Evolutionary conservation across 257 asterid genomes (phyloP).

Genomic region (Solanum lignicaule): DNA sequence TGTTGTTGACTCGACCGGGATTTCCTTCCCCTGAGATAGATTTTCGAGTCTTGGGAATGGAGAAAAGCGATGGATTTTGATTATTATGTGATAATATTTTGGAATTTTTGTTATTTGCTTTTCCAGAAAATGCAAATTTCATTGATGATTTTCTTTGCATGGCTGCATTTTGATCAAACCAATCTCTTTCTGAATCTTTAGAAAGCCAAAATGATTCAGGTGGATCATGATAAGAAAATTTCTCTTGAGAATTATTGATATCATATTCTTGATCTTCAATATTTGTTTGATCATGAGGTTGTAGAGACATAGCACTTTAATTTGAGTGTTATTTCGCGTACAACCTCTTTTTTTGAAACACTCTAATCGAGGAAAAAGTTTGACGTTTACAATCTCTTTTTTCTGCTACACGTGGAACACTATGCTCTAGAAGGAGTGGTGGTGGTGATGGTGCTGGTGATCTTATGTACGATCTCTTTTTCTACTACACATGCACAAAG

Average conservation of each 20-base stretch:
- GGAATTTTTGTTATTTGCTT: background rate
- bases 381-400: background rate
- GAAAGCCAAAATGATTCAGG: background rate
- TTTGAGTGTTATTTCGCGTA: background rate
- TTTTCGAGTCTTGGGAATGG: background rate
- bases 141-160: background rate
- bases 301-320: background rate
- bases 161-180: conserved; percentile 6
- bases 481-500: background rate
- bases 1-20: background rate
- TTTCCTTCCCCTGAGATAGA: background rate
- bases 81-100: background rate
- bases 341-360: background rate
- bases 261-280: too few species aligned
- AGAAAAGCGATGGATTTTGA: background rate
- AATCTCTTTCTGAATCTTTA: background rate
- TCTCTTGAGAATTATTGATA: background rate
- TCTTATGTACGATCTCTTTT: background rate
- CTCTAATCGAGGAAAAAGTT: background rate
- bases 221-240: background rate
- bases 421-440: background rate
- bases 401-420: background rate
- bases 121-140: background rate
- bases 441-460: background rate
- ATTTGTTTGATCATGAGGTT: background rate